A percentile compares a stretch with the other conserved stretches of the same genome.
These are phyloP conservation scores for Aspergillus sp. DNA, from an alignment of 2,329 filamentous ascomycete species.

Conservation along the genomic window DNA sequence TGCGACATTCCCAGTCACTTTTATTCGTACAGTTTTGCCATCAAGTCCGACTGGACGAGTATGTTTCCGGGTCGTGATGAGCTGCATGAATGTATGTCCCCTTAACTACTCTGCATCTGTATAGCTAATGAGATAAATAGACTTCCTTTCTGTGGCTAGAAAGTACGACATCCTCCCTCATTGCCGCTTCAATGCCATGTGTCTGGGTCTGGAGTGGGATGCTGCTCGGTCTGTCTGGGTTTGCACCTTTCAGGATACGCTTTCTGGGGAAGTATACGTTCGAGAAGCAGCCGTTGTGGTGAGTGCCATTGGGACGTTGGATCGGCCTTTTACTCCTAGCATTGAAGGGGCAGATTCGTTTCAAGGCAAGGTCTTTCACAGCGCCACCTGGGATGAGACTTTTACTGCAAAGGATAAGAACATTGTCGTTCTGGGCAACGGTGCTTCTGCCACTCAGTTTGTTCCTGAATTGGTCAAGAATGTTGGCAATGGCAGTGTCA, in stretches of 20 bases:
- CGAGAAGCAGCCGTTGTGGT: conserved; percentile 5
- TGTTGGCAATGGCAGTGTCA: conserved; percentile 5
- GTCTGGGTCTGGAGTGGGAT: not conserved
- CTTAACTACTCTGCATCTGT: not conserved
- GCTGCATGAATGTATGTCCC: not conserved
- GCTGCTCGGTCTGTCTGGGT: not conserved
- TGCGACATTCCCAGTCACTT: not conserved
- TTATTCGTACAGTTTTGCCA: not conserved
- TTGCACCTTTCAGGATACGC: conserved; percentile 9
- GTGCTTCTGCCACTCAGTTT: conserved; percentile 9
- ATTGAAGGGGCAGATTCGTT: conserved; percentile 17
- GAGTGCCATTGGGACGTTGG: conserved; percentile 6
- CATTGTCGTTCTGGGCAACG: conserved; percentile 5
- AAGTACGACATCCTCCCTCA: not conserved
- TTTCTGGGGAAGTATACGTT: too few relatives aligned
- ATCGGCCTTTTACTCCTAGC: conserved; percentile 18
- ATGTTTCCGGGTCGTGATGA: not conserved
- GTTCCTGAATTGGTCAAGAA: conserved; percentile 6
- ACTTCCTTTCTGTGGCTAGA: not conserved
- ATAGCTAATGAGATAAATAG: not conserved
- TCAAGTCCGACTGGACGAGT: not conserved
- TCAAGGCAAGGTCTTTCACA: conserved; percentile 20
- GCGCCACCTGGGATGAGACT: conserved; percentile 18
- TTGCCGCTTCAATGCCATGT: not conserved
- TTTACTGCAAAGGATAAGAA: conserved; percentile 3